Conservation (phyloP, 2,329 filamentous ascomycete genomes). For the Pseudovirgaria hyperparasitica region DNA sequence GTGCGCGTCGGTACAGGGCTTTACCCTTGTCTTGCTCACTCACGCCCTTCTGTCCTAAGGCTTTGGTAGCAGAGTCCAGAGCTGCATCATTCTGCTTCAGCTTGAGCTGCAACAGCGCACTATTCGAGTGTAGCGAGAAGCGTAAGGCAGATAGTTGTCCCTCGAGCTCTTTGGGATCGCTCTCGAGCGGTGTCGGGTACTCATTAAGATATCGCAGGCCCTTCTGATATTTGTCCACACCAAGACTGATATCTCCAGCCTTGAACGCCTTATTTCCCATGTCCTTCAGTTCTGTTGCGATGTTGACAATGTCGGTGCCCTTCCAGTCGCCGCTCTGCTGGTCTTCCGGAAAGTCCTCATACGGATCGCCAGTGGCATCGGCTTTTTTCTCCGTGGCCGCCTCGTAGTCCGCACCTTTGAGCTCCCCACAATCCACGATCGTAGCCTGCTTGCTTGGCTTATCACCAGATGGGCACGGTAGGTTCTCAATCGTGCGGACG, state of each 20-base stretch:
- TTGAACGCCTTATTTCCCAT: slow-evolving; percentile 93
- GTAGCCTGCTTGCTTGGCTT: slow-evolving; percentile 62
- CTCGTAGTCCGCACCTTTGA: slow-evolving; percentile 57
- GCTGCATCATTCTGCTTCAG: slow-evolving; percentile 59
- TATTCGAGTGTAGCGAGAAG: slow-evolving; percentile 80
- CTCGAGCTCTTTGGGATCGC: slow-evolving; percentile 56
- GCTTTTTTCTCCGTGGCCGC: slow-evolving; percentile 54
- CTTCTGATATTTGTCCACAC: slow-evolving; percentile 89
- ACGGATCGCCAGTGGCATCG: slow-evolving; percentile 76
- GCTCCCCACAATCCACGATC: slow-evolving; percentile 77
- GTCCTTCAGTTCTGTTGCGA: slow-evolving; percentile 76
- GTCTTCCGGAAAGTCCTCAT: slow-evolving; percentile 95
- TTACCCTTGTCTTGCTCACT: slow-evolving; percentile 75
- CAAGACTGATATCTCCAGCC: slow-evolving; percentile 53
- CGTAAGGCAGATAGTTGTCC: slow-evolving; percentile 59
- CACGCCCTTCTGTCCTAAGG: slow-evolving; percentile 51
- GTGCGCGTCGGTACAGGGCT: slow-evolving; percentile 70
- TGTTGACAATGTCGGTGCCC: slow-evolving; percentile 58
- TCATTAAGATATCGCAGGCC: slow-evolving; percentile 80
- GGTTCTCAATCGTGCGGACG: slow-evolving; percentile 80
- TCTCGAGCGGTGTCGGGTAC: slow-evolving; percentile 56
- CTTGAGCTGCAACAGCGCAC: slow-evolving; percentile 76
- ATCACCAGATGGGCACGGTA: slow-evolving; percentile 60
- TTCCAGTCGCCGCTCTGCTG: slow-evolving; percentile 49
- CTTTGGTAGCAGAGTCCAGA: slow-evolving; percentile 55